Conservation (phyloP, 345 rosid species). For the Euphorbia tirucalli region DNA sequence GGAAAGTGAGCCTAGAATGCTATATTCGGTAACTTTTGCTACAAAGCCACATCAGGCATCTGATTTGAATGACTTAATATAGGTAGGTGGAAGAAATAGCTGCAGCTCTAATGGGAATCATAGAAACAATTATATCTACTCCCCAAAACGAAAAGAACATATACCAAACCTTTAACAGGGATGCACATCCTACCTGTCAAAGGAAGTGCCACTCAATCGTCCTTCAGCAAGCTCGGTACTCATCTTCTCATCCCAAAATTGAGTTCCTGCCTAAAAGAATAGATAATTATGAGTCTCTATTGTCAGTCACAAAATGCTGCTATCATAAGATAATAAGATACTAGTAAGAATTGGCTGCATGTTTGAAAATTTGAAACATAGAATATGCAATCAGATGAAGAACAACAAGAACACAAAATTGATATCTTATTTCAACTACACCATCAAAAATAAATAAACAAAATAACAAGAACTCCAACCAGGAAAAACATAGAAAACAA, state of each 20-base stretch:
- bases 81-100: not conserved
- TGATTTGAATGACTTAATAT: not conserved
- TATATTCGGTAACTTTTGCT: not conserved
- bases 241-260: conserved; percentile 95
- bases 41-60: not conserved
- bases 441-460: too few relatives aligned
- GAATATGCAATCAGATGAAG: too few relatives aligned
- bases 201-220: conserved; percentile 63
- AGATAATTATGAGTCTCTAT: not conserved
- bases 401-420: too few relatives aligned
- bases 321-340: not conserved
- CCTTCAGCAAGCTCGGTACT: conserved; percentile 82
- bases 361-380: too few relatives aligned
- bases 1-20: not conserved
- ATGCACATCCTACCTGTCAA: conserved; percentile 59
- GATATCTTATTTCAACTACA: too few relatives aligned
- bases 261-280: conserved; percentile 80
- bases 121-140: not conserved
- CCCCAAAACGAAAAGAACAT: not conserved
- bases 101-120: not conserved
- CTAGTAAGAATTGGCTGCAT: too few relatives aligned
- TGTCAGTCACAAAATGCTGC: not conserved
- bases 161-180: not conserved
- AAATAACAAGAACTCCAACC: too few relatives aligned
- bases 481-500: conserved; percentile 1